phyloP scores from a whole-genome alignment of 495 filamentous ascomycete genomes.

The Thermothielavioides terrestris region DNA sequence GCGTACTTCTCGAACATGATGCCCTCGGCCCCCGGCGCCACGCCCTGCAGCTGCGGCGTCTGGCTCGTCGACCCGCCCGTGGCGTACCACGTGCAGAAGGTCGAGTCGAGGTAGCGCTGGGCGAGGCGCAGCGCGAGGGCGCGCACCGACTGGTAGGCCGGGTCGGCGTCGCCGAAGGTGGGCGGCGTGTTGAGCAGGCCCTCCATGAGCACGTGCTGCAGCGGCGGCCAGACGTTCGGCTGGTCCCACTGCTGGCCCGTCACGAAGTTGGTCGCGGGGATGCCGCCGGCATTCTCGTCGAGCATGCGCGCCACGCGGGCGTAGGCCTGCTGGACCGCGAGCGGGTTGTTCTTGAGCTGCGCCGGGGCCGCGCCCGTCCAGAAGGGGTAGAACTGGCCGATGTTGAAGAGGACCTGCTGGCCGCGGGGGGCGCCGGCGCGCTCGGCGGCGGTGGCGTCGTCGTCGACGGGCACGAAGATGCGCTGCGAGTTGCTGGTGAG shows the following conservation, averaged over 20 bases:
- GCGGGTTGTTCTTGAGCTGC: slow-evolving; percentile 35
- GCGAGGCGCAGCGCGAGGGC: slow-evolving; percentile 33
- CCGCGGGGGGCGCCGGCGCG: slow-evolving; percentile 28
- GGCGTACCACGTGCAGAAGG: slow-evolving; percentile 44
- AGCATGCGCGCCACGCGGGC: slow-evolving; percentile 29
- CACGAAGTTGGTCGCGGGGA: slow-evolving; percentile 36
- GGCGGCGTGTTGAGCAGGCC: slow-evolving; percentile 39
- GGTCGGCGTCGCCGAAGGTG: slow-evolving; percentile 37
- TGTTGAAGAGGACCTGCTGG: slow-evolving; percentile 33
- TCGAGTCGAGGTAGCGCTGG: slow-evolving; percentile 43
- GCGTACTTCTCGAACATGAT: slow-evolving; percentile 47
- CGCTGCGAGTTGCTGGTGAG: slow-evolving; percentile 35
- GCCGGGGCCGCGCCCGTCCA: slow-evolving; percentile 43
- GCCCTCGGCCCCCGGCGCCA: slow-evolving; percentile 27
- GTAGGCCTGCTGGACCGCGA: slow-evolving; percentile 35
- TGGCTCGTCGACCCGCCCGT: slow-evolving; percentile 39
- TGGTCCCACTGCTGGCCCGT: slow-evolving; percentile 47
- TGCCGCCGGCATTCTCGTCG: slow-evolving; percentile 31
- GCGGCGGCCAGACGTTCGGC: slow-evolving; percentile 44
- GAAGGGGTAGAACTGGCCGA: slow-evolving; percentile 43
- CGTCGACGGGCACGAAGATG: slow-evolving; percentile 32
- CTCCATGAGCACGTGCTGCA: slow-evolving; percentile 41
- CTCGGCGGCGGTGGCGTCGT: slow-evolving; percentile 26
- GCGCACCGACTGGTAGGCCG: slow-evolving; percentile 33
- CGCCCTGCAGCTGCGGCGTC: slow-evolving; percentile 34